Evolutionary conservation across 2,329 filamentous ascomycete genomes (phyloP), one percentile per base, ranked within the genome.

Genomic region (Aureobasidium sp.): DNA sequence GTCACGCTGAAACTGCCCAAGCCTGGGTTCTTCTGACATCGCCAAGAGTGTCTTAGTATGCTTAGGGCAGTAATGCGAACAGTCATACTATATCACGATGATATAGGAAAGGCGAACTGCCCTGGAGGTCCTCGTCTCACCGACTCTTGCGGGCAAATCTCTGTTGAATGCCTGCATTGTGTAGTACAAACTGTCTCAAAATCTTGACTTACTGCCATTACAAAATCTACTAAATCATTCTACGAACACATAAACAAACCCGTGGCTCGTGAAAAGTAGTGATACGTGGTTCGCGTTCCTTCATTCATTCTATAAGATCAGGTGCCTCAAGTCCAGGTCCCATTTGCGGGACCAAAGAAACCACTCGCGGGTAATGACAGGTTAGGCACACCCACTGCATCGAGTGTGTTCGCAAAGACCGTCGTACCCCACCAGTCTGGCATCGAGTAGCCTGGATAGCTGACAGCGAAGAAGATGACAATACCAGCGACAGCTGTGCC

Each of bases 261-360:
- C 41, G 20, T 13, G 9, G 20, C 41, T 15, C 5, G 13, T 37
- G 9, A 2, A 37, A 37, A 15, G 5, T 13, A 15, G 3, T 37
- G 32, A 12, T 12, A 34, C 32, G 12, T 10, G 34, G 12, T 15
- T 5, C 12, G 13, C 6, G 32, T 34, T 34, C 32, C 29, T 15
- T 6, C 20, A 20, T 44, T 44, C 41, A 5, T 44, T 44, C 41
- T 26, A 13, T 13, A 3, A 44, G 12, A 3, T 23, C 9, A 23
- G 20, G 15, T 26, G 20, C 17, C n/a, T 57, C 41, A 57, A 44
- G 46, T 60, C 67, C 67, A 68, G 13, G 68, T 68, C 2, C 68
- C 66, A 48, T 68, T 68, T 2, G 65, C 52, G 36, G 86, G 86
- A 0, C 87, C 88, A 73, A 91, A 91, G 64, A 78, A 82, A 17